Base-by-base conservation (phyloP, 768 basidiomycete species). In the Suillus paluster region DNA sequence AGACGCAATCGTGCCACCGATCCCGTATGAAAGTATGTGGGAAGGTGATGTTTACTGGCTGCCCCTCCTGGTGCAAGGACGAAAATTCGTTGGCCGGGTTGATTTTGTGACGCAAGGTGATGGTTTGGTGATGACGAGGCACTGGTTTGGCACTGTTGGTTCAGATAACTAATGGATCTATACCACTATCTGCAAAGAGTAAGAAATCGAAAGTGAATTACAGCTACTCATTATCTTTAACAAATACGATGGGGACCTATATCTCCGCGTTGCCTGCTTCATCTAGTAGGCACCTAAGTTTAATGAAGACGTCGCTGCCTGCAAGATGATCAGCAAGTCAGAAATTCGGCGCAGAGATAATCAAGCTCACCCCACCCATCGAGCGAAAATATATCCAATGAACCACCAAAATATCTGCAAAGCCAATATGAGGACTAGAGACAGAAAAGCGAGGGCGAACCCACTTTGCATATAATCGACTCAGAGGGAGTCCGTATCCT, bases 401-500 rank as follows among this genome's bases (percentile, higher is more conserved):
- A 89, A 19, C 94, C 94, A 11, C 94, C 93, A 67, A 96, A 96
- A 72, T 95, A 95, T 65, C 86, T 88, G 58, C 61, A 63, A 64
- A 36, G 63, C 6, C 5, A 33, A 67, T 66, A 54, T n/a, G 2
- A 57, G 45, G 23, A 34, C 10, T 52, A 34, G 17, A 41, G 27
- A 10, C 14, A 10, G 10, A 34, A 33, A 7, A 14, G 42, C n/a
- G 3, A 21, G 21, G 8, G 15, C 19, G 25, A 38, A 71, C 81
- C 58, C 63, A 87, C 83, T 79, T 85, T 17, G 89, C 86, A 67
- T 91, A 91, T 53, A 92, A 72, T 60, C 81, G 82, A 73, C 89
- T 91, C 91, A 92, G 91, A 12, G 90, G 91, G 58, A 92, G 76
- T 1, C 94, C 94, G 65, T 95, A 96, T 2, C 94, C 94, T 34